These are phyloP conservation scores for Ophiostoma pallidulum DNA, from an alignment of 2,329 filamentous ascomycete genomes.

Conservation along the genomic window DNA sequence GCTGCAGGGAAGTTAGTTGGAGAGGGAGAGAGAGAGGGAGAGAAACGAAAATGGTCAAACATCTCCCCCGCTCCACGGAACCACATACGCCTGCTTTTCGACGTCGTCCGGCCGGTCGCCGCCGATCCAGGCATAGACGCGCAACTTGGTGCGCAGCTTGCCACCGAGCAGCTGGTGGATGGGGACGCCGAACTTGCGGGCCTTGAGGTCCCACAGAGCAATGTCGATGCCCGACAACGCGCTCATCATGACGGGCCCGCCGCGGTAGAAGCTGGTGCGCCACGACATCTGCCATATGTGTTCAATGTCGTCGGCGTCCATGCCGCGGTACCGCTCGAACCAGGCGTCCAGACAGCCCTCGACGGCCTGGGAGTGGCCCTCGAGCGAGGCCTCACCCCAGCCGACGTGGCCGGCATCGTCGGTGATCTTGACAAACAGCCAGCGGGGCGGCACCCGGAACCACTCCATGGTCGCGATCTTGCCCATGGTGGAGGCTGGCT, in stretches of 20 bases:
- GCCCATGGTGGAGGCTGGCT: slow-evolving; percentile 16
- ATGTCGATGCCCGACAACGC: slow-evolving; percentile 63
- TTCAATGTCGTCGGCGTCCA: slow-evolving; percentile 60
- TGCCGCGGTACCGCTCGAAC: slow-evolving; percentile 45
- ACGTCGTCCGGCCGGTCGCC: slow-evolving; percentile 56
- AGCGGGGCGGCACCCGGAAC: slow-evolving; percentile 56
- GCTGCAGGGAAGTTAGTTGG: too few species aligned
- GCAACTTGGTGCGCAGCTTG: slow-evolving; percentile 52
- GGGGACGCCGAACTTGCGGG: slow-evolving; percentile 36
- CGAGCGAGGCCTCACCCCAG: slow-evolving; percentile 59
- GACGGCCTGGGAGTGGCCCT: slow-evolving; percentile 56
- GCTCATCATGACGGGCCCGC: slow-evolving; percentile 62
- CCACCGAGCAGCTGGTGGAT: slow-evolving; percentile 59
- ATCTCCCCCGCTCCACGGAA: background rate
- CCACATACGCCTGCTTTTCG: slow-evolving; percentile 40
- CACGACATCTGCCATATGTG: slow-evolving; percentile 61
- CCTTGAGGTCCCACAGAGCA: slow-evolving; percentile 59
- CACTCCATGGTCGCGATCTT: slow-evolving; percentile 52
- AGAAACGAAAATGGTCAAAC: too few species aligned
- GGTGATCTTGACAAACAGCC: slow-evolving; percentile 60
- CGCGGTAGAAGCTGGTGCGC: slow-evolving; percentile 58
- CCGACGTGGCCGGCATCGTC: slow-evolving; percentile 49
- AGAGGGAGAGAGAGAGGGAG: too few species aligned
- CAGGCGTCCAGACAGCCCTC: slow-evolving; percentile 56
- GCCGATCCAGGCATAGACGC: slow-evolving; percentile 62